A percentile compares a stretch with the other conserved stretches of the same genome.
phyloP scores from a whole-genome alignment of 306 rosid genomes.

The Glycine soja region DNA sequence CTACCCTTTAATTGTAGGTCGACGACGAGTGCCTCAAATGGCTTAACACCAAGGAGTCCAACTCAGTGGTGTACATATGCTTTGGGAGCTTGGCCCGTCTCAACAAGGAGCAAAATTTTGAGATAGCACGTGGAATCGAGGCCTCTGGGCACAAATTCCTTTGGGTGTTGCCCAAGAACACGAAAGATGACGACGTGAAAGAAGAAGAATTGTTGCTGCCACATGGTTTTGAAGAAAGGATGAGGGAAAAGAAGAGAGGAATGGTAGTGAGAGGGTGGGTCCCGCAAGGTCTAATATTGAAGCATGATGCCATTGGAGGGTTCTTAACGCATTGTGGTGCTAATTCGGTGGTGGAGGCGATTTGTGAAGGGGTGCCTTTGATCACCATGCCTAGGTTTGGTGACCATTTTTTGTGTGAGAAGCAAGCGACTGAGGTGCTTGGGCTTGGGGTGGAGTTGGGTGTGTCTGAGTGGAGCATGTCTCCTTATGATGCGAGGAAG shows the following conservation, averaged over 20 bases:
- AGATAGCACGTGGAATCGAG: too few species aligned
- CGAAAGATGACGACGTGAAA: too few species aligned
- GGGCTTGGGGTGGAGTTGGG: constrained; percentile 50
- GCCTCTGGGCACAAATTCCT: too few species aligned
- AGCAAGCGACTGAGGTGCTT: constrained; percentile 17
- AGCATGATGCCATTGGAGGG: constrained; percentile 32
- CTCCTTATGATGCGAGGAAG: not conserved
- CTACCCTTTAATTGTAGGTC: not conserved
- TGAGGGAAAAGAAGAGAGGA: too few species aligned
- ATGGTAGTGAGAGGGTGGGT: constrained; percentile 34
- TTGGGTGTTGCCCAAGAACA: too few species aligned
- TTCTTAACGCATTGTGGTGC: constrained; percentile 37
- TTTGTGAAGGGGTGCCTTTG: constrained; percentile 34
- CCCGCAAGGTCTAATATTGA: constrained; percentile 40
- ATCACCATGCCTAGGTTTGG: constrained; percentile 30
- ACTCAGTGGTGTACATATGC: constrained; percentile 14
- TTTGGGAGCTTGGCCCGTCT: not conserved
- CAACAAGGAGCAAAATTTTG: too few species aligned
- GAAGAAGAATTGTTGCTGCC: too few species aligned
- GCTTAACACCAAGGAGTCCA: constrained; percentile 5
- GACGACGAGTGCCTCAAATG: constrained; percentile 19
- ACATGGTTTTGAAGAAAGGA: too few species aligned
- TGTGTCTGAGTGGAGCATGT: constrained; percentile 38
- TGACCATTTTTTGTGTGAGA: constrained; percentile 7
- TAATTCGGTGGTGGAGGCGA: constrained; percentile 23